Percentiles rank a stretch among this genome's conserved stretches.
These are phyloP conservation scores for Microbotryum violaceum DNA, from an alignment of 1,284 basidiomycete species.

Conservation along the genomic window DNA sequence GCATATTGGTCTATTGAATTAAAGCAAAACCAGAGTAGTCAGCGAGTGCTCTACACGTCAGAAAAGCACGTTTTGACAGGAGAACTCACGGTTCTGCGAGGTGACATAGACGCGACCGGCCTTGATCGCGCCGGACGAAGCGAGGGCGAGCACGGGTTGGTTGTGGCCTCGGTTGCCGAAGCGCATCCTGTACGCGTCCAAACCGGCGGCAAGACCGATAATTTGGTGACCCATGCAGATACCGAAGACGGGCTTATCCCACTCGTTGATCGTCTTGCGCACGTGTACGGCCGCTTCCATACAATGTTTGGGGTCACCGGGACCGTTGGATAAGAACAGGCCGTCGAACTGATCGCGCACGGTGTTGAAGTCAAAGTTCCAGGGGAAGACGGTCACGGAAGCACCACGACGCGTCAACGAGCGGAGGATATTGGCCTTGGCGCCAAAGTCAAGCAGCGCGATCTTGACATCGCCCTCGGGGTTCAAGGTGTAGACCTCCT, in stretches of 20 bases:
- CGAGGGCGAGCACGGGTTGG: constrained; percentile 91
- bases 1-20: constrained; percentile 66
- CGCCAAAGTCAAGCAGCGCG: constrained; percentile 93
- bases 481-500: constrained; percentile 76
- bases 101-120: constrained; percentile 97
- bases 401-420: constrained; percentile 84
- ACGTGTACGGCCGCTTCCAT: constrained; percentile 75
- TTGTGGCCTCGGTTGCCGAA: constrained; percentile 99
- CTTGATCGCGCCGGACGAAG: constrained; percentile 80
- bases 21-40: neutral
- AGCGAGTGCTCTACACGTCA: constrained; percentile 28
- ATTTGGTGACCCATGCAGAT: constrained; percentile 99
- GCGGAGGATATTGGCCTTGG: constrained; percentile 94
- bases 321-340: constrained; percentile 92
- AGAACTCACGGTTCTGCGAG: constrained; percentile 52
- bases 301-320: constrained; percentile 86
- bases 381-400: constrained; percentile 88
- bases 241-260: constrained; percentile 90
- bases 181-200: constrained; percentile 93
- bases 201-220: constrained; percentile 90
- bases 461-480: constrained; percentile 79
- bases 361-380: constrained; percentile 92
- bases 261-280: constrained; percentile 71
- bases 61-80: constrained; percentile 4
- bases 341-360: constrained; percentile 88